Evolutionary conservation across 2,329 filamentous ascomycete species (phyloP), one percentile per base, ranked within the genome.

Genomic region (Phaeosphaeria sp.): DNA sequence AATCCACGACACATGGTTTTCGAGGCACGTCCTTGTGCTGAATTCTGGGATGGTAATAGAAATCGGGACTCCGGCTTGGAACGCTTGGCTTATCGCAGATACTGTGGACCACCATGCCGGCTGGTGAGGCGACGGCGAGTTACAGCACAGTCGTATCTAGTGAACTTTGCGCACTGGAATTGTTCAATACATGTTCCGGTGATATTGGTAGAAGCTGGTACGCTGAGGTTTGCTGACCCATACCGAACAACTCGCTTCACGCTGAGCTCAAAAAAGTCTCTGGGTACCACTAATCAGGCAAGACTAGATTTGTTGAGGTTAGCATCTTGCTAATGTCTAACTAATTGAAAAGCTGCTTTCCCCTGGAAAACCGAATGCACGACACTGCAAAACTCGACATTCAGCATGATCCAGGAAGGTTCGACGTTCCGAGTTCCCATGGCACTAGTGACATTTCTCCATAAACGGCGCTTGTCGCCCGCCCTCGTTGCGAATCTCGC

Each of bases 1-100:
- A 64, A 66, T 63, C 55, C 54, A 54, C 60, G 62, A 68, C 62
- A 62, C 46, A 25, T 23, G 43, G 21, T 46, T 23, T 44, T 23
- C 21, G 20, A 22, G 20, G 43, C 20, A 46, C 20, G 43, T 22
- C 43, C 22, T 46, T 25, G 10, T n/a, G 22, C 43, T 10, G 3
- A 47, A n/a, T 47, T 47, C 46, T 47, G 17, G 22, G 18, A 47
- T 47, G 23, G 46, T 47, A 47, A 47, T 25, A 18, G 23, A 47
- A 46, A 47, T 18, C 22, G 13, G 3, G 23, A 30, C 15, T n/a
- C 15, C n/a, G 22, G 46, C 46, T 47, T 47, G 46, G 46, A 27
- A 18, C n/a, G 23, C 46, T 47, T 47, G 46, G 46, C 46, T 47
- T 47, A 47, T 47, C 46, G 46, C 46, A 30, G n/a, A 2, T 6